These are phyloP conservation scores for Cryphonectria nitschkei DNA, from an alignment of 2,329 filamentous ascomycete genomes.

Conservation along the genomic window DNA sequence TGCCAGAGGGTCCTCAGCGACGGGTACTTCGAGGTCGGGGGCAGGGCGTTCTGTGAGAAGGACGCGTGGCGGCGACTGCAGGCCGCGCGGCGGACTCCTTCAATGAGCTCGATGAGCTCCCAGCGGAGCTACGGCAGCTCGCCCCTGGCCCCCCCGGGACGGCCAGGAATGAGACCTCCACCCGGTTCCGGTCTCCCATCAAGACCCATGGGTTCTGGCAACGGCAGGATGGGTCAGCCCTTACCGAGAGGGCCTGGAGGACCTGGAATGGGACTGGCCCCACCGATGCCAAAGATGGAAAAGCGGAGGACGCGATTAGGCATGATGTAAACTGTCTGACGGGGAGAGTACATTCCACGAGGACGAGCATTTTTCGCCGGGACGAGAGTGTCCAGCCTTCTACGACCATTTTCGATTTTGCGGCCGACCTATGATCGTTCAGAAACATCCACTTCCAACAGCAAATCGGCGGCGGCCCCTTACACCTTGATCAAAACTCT, in stretches of 20 bases:
- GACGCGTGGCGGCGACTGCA: conserved; percentile 69
- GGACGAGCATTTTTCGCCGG: background rate
- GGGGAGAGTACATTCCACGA: background rate
- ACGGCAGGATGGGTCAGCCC: conserved; percentile 27
- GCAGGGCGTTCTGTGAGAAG: conserved; percentile 80
- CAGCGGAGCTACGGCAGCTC: conserved; percentile 29
- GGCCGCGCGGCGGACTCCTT: conserved; percentile 18
- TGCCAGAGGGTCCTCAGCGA: conserved; percentile 75
- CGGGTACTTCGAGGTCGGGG: conserved; percentile 89
- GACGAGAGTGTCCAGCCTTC: background rate
- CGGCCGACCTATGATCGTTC: background rate
- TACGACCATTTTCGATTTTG: background rate
- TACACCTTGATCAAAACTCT: background rate
- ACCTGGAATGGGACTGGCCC: conserved; percentile 38
- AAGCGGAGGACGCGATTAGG: conserved; percentile 65
- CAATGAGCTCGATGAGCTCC: conserved; percentile 27
- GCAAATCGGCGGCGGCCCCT: background rate
- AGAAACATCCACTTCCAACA: background rate
- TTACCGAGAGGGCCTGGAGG: conserved; percentile 43
- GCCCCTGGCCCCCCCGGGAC: conserved; percentile 27
- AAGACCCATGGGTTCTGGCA: conserved; percentile 24
- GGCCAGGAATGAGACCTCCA: conserved; percentile 28
- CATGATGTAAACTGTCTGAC: conserved; percentile 50
- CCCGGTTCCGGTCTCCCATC: conserved; percentile 26
- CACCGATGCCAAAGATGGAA: conserved; percentile 57